Conservation (phyloP, 1,139 yeast species). For the Suhomyces taliae region DNA sequence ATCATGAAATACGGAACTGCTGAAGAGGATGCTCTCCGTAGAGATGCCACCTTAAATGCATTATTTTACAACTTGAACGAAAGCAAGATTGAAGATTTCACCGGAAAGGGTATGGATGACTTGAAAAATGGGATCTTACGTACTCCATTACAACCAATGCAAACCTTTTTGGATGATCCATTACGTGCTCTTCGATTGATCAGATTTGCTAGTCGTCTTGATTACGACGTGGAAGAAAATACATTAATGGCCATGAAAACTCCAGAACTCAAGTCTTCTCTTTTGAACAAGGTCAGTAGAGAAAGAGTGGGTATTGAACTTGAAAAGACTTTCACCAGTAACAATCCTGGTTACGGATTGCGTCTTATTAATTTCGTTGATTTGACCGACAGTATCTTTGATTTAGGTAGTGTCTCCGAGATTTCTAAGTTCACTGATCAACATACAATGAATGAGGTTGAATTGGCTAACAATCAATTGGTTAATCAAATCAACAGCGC, state of each 20-base stretch:
- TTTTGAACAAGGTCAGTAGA: conserved; percentile 74
- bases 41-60: conserved; percentile 95
- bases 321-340: conserved; percentile 67
- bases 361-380: conserved; percentile 54
- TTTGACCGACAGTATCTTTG: conserved; percentile 61
- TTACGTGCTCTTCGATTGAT: conserved; percentile 80
- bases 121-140: conserved; percentile 67
- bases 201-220: conserved; percentile 80
- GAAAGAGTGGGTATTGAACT: conserved; percentile 91
- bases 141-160: conserved; percentile 82
- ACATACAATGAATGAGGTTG: conserved; percentile 9
- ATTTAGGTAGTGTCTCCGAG: conserved; percentile 31
- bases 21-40: conserved; percentile 81
- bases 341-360: conserved; percentile 65
- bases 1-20: conserved; percentile 80
- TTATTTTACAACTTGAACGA: conserved; percentile 78
- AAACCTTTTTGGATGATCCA: conserved; percentile 93
- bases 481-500: conserved; percentile 20
- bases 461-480: conserved; percentile 8
- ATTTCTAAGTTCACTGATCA: conserved; percentile 21
- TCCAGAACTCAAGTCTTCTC: conserved; percentile 54
- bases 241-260: conserved; percentile 69
- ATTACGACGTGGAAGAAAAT: conserved; percentile 60
- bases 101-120: conserved; percentile 73
- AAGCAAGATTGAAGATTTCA: conserved; percentile 76